These are phyloP conservation scores for Fusarium chuoi DNA, from an alignment of 2,329 filamentous ascomycete species.

Conservation along the genomic window DNA sequence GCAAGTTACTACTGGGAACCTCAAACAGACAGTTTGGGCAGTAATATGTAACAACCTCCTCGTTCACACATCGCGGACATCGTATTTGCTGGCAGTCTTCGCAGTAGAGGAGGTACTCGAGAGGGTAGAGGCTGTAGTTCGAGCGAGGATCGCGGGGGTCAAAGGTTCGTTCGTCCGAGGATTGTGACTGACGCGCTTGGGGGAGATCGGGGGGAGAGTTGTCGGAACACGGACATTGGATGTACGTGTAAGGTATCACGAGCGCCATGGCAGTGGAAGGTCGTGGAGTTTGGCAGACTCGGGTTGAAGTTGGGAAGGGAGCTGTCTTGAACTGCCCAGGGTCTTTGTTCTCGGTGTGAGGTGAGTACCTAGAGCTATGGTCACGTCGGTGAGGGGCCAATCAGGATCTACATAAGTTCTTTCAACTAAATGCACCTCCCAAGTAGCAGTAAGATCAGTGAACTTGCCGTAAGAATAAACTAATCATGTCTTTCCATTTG, in stretches of 20 bases:
- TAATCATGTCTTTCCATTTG: background rate
- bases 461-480: background rate
- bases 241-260: constrained; percentile 71
- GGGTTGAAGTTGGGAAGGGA: constrained; percentile 15
- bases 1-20: constrained; percentile 90
- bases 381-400: constrained; percentile 23
- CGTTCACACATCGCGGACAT: constrained; percentile 88
- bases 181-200: constrained; percentile 43
- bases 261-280: constrained; percentile 55
- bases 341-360: constrained; percentile 19
- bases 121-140: constrained; percentile 91
- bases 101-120: constrained; percentile 95
- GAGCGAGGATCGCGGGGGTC: constrained; percentile 86
- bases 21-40: constrained; percentile 97
- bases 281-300: constrained; percentile 28
- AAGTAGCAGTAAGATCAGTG: background rate
- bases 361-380: constrained; percentile 29
- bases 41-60: constrained; percentile 95
- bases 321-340: constrained; percentile 32
- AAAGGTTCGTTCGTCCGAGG: constrained; percentile 78
- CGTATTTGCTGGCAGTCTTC: constrained; percentile 97
- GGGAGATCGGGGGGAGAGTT: constrained; percentile 50
- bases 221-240: constrained; percentile 73
- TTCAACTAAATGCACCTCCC: background rate
- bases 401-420: background rate